Evolutionary conservation across 345 rosid species (phyloP).

Genomic region (Eucalyptus marginata): DNA sequence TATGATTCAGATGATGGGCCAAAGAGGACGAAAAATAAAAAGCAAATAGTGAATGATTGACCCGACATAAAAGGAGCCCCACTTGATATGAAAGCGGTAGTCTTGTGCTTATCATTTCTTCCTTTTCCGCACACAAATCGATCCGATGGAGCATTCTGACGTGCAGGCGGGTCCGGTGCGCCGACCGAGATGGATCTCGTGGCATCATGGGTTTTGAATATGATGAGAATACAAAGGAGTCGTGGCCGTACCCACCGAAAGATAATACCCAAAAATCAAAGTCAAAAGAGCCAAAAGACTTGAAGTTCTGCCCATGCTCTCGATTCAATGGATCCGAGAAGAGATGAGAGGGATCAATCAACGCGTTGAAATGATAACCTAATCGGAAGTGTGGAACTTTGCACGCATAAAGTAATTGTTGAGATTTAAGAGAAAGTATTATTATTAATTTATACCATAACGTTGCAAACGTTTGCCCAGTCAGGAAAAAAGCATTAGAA

Average conservation of each 20-base stretch:
- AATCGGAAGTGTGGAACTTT: background rate
- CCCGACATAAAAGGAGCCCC: background rate
- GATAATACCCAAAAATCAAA: background rate
- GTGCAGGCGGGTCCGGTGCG: background rate
- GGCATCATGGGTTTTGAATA: background rate
- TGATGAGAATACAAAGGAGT: background rate
- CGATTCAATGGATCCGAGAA: background rate
- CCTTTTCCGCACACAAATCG: background rate
- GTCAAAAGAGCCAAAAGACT: background rate
- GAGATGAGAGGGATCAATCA: background rate
- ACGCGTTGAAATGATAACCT: background rate
- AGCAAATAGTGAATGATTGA: background rate
- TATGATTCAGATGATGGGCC: background rate
- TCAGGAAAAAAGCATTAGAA: rapidly evolving
- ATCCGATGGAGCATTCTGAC: background rate
- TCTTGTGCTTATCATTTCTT: background rate
- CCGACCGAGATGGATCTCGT: background rate
- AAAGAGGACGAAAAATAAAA: background rate
- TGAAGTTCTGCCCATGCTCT: background rate
- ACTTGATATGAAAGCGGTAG: background rate
- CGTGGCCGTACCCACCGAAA: background rate
- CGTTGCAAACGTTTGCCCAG: rapidly evolving
- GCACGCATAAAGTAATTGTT: background rate
- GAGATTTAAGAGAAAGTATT: background rate
- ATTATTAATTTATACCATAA: background rate